Percentiles rank a stretch among this genome's conserved stretches.
phyloP scores from a whole-genome alignment of 768 basidiomycete genomes.

The Collybia mongolica region DNA sequence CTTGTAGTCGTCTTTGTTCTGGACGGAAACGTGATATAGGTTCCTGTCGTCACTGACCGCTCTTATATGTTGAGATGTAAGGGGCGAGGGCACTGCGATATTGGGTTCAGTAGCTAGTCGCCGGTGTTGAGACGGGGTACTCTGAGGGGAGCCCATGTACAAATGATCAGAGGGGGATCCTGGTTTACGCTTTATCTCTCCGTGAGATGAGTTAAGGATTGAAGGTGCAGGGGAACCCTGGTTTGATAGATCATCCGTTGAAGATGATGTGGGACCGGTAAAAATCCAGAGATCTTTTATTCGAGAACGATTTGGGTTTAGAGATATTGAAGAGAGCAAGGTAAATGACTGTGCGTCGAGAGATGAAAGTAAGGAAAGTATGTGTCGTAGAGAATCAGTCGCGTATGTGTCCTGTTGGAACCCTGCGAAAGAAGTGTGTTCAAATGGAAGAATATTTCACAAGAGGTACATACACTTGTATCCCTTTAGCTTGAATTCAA shows the following conservation, averaged over 20 bases:
- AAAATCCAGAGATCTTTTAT: conserved; percentile 82
- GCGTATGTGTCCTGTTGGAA: conserved; percentile 78
- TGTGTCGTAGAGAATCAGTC: conserved; percentile 69
- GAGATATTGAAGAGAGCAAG: conserved; percentile 67
- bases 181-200: conserved; percentile 19
- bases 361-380: conserved; percentile 62
- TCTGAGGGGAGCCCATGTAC: conserved; percentile 7
- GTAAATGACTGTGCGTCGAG: conserved; percentile 69
- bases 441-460: conserved; percentile 11
- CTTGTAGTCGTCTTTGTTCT: neutral
- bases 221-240: conserved; percentile 33
- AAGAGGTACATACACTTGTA: conserved; percentile 58
- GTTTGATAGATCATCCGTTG: conserved; percentile 25
- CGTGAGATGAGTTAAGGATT: conserved; percentile 18
- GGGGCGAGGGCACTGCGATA: conserved; percentile 2
- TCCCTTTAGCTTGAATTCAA: conserved; percentile 80
- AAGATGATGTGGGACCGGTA: conserved; percentile 49
- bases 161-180: conserved; percentile 12
- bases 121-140: conserved; percentile 27
- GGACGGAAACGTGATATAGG: too few relatives aligned
- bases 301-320: conserved; percentile 61
- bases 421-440: conserved; percentile 39
- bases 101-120: conserved; percentile 35
- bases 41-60: conserved; percentile 24
- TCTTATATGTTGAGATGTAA: conserved; percentile 28